Base-by-base conservation (phyloP, 1,139 yeast species). In the Pichia sp. region DNA sequence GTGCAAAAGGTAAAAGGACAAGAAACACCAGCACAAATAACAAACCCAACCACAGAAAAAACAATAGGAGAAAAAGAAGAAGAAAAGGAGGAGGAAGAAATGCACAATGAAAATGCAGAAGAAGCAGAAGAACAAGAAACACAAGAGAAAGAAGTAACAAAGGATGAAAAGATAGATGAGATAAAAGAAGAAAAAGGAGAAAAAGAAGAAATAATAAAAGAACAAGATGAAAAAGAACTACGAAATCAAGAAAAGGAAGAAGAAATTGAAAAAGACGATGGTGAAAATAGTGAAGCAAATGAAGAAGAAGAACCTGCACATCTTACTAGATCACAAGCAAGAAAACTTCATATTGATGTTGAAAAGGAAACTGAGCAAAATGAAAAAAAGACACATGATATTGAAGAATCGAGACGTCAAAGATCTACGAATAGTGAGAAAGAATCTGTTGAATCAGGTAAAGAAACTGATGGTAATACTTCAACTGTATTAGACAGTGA, bases 271-370 rank as follows among this genome's bases (percentile, higher is more conserved):
- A 33, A 35, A 33, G 48, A 39, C 2, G 44, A 38, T 4, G 41
- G 46, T 23, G 33, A 30, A 8, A 25, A 35, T n/a, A 46, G 40
- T 25, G 40, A 39, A 12, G 40, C 41, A 23, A 37, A 32, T 12
- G 51, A 36, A 28, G 43, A 38, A 7, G 49, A 49, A 12, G 51
- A 49, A 24, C 49, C 50, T n/a, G 52, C 43, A 4, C 50, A 48
- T 35, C 25, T 49, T 20, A 48, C 55, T 6, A 27, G 53, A 34
- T 33, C 50, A 9, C 52, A 48, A 34, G 45, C 51, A 10, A 43
- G 49, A 30, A 43, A 41, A 36, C 29, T 45, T 5, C 46, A 47
- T 8, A 42, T 37, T 22, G 42, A 43, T 26, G 42, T 39, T 23
- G 47, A 42, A 29, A 42, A 48, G 12, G 50, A 49, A 26, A 31